Evolutionary conservation across 352 stramenopile species (phyloP).

Genomic region (Phytophthora pistaciae): DNA sequence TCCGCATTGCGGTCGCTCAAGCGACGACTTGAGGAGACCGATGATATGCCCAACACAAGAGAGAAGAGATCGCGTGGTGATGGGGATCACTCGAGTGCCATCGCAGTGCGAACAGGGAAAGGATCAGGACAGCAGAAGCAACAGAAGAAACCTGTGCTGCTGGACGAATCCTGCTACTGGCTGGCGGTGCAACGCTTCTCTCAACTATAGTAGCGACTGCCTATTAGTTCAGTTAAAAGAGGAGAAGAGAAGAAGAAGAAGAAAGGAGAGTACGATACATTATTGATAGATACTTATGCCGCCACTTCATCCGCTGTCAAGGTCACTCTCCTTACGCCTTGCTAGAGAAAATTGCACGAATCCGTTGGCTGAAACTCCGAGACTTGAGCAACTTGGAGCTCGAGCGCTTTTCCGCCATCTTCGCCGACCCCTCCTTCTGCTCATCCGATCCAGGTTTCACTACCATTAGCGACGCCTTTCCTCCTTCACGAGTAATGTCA

Average conservation of each 20-base stretch:
- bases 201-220: neutral
- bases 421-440: neutral
- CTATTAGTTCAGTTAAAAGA: too few relatives aligned
- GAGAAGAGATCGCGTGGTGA: neutral
- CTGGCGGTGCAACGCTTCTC: slow-evolving; percentile 1
- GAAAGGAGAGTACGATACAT: too few relatives aligned
- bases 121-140: neutral
- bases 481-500: neutral
- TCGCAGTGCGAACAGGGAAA: neutral
- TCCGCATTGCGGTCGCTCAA: neutral
- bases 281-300: too few relatives aligned
- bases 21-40: neutral
- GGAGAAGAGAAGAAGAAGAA: too few relatives aligned
- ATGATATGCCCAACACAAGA: neutral
- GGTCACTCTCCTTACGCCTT: neutral
- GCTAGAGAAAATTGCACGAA: neutral
- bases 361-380: neutral
- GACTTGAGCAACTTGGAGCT: neutral
- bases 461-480: neutral
- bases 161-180: slow-evolving; percentile 1
- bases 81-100: neutral
- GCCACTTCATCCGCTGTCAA: too few relatives aligned
- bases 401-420: neutral
- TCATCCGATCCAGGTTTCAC: neutral
- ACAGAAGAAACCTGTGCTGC: neutral